Base-by-base conservation (phyloP, 2,329 filamentous ascomycete species). In the Trichoderma harzianum region DNA sequence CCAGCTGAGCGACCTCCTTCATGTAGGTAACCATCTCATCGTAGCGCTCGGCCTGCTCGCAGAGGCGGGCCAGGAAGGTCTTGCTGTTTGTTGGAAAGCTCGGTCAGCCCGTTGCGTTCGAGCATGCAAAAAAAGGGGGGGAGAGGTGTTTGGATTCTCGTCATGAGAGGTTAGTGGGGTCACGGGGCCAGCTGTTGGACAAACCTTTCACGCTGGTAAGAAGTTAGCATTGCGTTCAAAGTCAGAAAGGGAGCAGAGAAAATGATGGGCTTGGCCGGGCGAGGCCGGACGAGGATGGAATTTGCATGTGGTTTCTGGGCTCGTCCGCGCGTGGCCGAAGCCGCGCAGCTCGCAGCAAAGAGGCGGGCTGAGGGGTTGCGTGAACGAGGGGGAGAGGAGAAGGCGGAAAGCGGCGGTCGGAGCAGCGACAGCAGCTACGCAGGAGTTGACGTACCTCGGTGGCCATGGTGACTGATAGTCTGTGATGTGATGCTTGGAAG, bases 11-110 rank as follows among this genome's bases (percentile, higher is more conserved):
- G 81, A 98, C 95, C 92, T 98, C 94, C 93, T 98, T 98, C 96
- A 98, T 98, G 89, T 95, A 98, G 83, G 91, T 94, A 80, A 98
- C 95, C 95, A 98, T 98, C 88, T 98, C 96, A 95, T 99, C 95
- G 87, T 99, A 99, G 83, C 95, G 95, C 90, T 98, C 96, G 84
- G 96, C 96, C 91, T 99, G 96, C 93, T 98, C 96, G 90, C 96
- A 98, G 84, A 99, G 94, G 88, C 96, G 92, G 86, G 96, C 96
- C 85, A 98, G 94, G 90, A 98, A 98, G 83, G 96, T 98, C 92
- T 98, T 98, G 92, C 94, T 97, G 84, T 83, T 66, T 65, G 69
- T 57, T 66, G 71, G 63, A 26, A 61, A 72, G 21, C n/a, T 63
- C 71, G 61, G 71, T 72, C 69, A 72, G 71, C 66, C 55, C 32